Evolutionary conservation across 2,329 filamentous ascomycete species (phyloP), one percentile per base, ranked within the genome.

Genomic region (Alternaria gansuensis): DNA sequence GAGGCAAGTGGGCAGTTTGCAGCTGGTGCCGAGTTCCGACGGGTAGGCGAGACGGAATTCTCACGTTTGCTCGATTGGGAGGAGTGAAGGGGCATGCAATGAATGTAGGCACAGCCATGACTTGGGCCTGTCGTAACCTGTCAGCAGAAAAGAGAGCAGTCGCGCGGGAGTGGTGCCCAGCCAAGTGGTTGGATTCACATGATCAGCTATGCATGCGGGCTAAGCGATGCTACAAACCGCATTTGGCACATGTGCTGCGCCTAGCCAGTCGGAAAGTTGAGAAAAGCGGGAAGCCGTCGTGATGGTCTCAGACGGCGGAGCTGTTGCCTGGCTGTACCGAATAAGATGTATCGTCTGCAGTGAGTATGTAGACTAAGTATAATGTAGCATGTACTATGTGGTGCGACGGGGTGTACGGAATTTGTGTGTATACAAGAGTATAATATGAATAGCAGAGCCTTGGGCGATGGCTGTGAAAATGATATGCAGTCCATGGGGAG

Each of bases 1-100:
- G 88, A 90, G 67, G 88, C 91, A 62, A 92, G 92, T 24, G 95
- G 95, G 3, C 98, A 98, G 75, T 99, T 99, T 78, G 90, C 88
- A 11, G 90, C 95, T 64, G 92, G 91, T 0, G 92, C 97, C 24
- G 94, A 83, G 63, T 84, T 82, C 64, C 77, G 79, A 49, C 70
- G 70, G 24, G 72, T 80, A 14, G 80, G 79, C 11, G 72, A 77
- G 37, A 68, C 59, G 11, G 79, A 79, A 40, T 83, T 81, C 81
- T 79, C 75, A 51, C 67, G 75, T 33, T 53, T 78, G 13, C 68
- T 81, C 21, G 78, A 82, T 44, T 75, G 77, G 63, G 70, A 78
- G 17, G 68, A 65, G 17, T 63, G 64, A 65, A 44, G 24, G 34
- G 46, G 33, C 2, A 31, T 48, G 37, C 41, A 13, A 33, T 53